phyloP scores from a whole-genome alignment of 495 filamentous ascomycete species.

The Apodospora peruviana region DNA sequence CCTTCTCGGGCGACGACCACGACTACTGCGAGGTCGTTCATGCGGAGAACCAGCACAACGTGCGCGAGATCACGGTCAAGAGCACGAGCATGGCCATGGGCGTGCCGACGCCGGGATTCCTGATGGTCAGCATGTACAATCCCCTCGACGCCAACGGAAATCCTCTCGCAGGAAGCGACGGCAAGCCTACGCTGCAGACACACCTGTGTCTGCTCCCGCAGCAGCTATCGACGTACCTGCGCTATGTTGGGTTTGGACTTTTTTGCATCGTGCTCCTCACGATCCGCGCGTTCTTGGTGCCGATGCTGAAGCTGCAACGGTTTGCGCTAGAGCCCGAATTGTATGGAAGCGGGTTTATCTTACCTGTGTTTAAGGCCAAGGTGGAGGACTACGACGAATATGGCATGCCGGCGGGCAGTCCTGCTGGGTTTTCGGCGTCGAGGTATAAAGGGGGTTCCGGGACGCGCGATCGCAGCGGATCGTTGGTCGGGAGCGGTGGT shows the following conservation, averaged over 20 bases:
- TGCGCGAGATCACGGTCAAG: conserved; percentile 92
- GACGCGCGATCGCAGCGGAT: conserved; percentile 19
- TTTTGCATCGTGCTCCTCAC: conserved; percentile 56
- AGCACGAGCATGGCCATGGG: conserved; percentile 94
- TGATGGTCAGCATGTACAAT: conserved; percentile 87
- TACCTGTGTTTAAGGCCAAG: conserved; percentile 44
- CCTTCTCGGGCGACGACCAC: conserved; percentile 96
- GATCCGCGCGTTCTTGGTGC: conserved; percentile 54
- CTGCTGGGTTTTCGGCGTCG: conserved; percentile 19
- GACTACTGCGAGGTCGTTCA: conserved; percentile 94
- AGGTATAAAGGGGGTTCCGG: conserved; percentile 11
- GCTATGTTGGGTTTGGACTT: conserved; percentile 59
- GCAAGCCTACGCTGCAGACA: conserved; percentile 63
- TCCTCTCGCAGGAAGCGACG: conserved; percentile 38
- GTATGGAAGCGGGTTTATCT: conserved; percentile 8
- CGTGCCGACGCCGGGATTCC: conserved; percentile 81
- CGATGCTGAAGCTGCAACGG: conserved; percentile 34
- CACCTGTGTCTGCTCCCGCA: conserved; percentile 89
- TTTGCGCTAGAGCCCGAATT: conserved; percentile 39
- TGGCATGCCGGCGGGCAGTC: conserved; percentile 14
- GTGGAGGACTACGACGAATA: conserved; percentile 37
- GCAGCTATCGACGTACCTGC: conserved; percentile 75
- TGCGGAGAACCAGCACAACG: conserved; percentile 53
- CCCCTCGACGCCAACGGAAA: conserved; percentile 65
- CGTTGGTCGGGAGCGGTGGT: conserved; percentile 6